These are phyloP conservation scores for Haematococcus sp. DNA, from an alignment of 139 green algal genomes.

Conservation along the genomic window DNA sequence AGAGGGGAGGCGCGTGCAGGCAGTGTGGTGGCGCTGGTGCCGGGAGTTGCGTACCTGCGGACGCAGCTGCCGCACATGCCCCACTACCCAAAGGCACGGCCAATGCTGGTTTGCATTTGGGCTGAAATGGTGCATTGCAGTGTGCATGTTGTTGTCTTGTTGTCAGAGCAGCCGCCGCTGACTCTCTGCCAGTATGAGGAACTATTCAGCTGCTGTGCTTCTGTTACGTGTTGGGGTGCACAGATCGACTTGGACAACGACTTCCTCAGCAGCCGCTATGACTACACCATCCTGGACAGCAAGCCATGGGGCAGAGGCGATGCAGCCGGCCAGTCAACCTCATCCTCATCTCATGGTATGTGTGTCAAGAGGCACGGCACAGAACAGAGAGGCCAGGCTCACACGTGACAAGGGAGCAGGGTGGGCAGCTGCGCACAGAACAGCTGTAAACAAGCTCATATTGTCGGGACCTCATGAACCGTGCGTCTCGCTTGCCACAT, in stretches of 20 bases:
- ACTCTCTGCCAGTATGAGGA: too few species aligned
- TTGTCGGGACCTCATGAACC: too few species aligned
- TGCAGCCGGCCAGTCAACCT: too few species aligned
- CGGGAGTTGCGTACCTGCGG: slow-evolving; percentile 29
- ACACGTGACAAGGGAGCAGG: too few species aligned
- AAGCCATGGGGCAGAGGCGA: background rate
- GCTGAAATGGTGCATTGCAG: background rate
- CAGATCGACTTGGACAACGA: slow-evolving; percentile 28
- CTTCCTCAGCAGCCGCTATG: slow-evolving; percentile 29
- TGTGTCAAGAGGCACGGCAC: background rate
- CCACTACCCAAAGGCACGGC: slow-evolving; percentile 30
- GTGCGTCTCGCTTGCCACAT: too few species aligned
- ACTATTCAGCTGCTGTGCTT: too few species aligned
- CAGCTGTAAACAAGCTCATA: too few species aligned
- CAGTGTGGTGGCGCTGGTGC: slow-evolving; percentile 31
- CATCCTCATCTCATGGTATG: too few species aligned
- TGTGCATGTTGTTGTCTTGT: background rate
- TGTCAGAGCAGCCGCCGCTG: background rate
- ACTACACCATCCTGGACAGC: slow-evolving; percentile 4
- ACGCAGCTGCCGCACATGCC: slow-evolving; percentile 41
- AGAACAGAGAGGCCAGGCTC: too few species aligned
- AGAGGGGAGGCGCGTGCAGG: slow-evolving; percentile 10
- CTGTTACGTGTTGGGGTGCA: background rate
- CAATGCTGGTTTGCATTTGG: background rate
- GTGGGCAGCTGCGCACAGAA: too few species aligned